Evolutionary conservation across 305 asterid species (phyloP).

Genomic region (Euphrasia arctica): DNA sequence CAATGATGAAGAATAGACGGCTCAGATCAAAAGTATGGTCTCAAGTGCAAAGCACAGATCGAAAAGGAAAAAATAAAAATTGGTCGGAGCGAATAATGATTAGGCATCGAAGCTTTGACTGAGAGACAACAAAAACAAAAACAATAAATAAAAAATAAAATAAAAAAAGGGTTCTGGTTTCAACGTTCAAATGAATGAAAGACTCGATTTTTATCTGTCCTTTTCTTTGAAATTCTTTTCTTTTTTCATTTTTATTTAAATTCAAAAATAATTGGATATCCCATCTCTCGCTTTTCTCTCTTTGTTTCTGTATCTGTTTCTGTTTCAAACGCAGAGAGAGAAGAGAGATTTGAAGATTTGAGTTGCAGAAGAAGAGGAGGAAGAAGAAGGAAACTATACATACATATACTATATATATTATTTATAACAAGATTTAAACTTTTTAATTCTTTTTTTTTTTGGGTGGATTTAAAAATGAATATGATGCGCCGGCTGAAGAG

Average conservation of each 20-base stretch:
- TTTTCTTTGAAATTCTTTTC: conserved; percentile 13
- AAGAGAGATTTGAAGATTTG: neutral
- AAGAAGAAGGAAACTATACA: conserved; percentile 1
- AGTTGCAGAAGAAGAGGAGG: neutral
- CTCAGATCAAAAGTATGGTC: conserved; percentile 35
- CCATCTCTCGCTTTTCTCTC: neutral
- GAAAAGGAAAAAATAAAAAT: conserved; percentile 23
- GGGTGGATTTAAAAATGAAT: conserved; percentile 49
- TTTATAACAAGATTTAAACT: neutral
- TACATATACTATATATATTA: neutral
- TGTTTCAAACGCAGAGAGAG: neutral
- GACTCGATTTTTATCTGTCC: conserved; percentile 25
- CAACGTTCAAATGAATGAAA: neutral
- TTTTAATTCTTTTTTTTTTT: too few relatives aligned
- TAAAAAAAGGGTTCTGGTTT: conserved; percentile 2
- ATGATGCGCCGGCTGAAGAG: conserved; percentile 99
- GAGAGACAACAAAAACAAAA: conserved; percentile 19
- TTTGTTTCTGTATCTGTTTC: neutral
- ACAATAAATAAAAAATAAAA: neutral
- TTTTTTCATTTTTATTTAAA: neutral
- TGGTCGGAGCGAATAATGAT: conserved; percentile 65
- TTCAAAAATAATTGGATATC: neutral
- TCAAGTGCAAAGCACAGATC: conserved; percentile 23
- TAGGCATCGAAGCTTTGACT: conserved; percentile 67
- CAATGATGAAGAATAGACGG: conserved; percentile 28